phyloP scores from a whole-genome alignment of 345 rosid genomes.

The Gossypium arboreum region DNA sequence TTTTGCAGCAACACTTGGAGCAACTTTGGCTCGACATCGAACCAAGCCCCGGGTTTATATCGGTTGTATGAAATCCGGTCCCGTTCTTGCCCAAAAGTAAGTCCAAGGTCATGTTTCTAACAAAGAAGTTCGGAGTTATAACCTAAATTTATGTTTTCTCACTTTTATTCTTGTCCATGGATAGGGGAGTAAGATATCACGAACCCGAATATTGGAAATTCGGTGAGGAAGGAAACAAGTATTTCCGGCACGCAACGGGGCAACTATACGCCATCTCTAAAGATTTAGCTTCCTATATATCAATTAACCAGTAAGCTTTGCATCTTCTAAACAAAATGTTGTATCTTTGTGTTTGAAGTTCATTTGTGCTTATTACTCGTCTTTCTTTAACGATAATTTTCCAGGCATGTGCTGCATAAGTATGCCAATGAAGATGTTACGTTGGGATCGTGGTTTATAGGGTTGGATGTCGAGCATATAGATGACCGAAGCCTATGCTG shows the following conservation, averaged over 20 bases:
- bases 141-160: conserved; percentile 9
- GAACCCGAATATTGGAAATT: conserved; percentile 98
- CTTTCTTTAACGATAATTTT: conserved; percentile 21
- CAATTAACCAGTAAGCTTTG: conserved; percentile 73
- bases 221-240: conserved; percentile 93
- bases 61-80: conserved; percentile 99
- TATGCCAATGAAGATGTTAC: conserved; percentile 94
- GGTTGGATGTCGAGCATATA: conserved; percentile 87
- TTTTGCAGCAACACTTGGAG: conserved; percentile 84
- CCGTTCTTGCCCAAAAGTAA: conserved; percentile 95
- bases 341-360: background rate
- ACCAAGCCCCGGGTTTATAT: conserved; percentile 73
- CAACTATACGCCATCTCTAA: conserved; percentile 88
- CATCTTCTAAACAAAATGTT: background rate
- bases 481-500: conserved; percentile 97
- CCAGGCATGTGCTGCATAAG: conserved; percentile 81
- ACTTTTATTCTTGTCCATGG: conserved; percentile 9
- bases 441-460: conserved; percentile 92
- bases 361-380: background rate
- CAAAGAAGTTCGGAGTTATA: background rate
- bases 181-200: conserved; percentile 90
- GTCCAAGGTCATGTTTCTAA: conserved; percentile 25
- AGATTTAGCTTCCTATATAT: conserved; percentile 79
- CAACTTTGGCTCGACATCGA: conserved; percentile 69
- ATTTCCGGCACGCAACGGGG: conserved; percentile 96